Evolutionary conservation across 2,329 filamentous ascomycete species (phyloP).

Genomic region (Sarocladium brachiariae): DNA sequence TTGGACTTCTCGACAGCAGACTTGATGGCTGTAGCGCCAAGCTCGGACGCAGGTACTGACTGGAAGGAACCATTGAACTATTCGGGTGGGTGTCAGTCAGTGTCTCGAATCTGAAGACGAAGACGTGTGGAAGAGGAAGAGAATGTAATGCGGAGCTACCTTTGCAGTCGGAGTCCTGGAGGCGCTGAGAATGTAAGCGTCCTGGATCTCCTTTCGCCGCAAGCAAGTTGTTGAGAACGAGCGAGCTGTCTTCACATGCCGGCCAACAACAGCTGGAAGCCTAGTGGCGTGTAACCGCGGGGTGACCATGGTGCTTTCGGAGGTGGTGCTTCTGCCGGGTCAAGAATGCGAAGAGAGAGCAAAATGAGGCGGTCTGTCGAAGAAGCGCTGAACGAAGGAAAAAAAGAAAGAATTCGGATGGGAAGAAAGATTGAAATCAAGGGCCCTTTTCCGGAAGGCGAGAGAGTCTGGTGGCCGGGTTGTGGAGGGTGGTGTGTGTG

Average conservation of each 20-base stretch:
- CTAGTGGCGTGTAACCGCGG: slow-evolving; percentile 28
- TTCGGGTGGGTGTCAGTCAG: background rate
- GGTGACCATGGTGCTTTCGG: slow-evolving; percentile 21
- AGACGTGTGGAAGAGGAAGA: no score
- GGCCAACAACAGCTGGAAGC: slow-evolving; percentile 27
- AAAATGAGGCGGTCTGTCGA: no score
- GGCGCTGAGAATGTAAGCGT: slow-evolving; percentile 90
- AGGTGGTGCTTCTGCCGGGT: no score
- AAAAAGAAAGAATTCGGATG: slow-evolving; percentile 4
- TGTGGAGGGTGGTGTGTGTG: slow-evolving; percentile 3
- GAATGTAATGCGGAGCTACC: slow-evolving; percentile 37
- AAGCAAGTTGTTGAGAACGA: slow-evolving; percentile 38
- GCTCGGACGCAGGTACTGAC: slow-evolving; percentile 74
- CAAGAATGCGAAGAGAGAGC: no score
- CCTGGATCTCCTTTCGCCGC: slow-evolving; percentile 64
- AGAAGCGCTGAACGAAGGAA: no score
- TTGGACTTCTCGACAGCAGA: slow-evolving; percentile 81
- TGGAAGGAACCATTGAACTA: slow-evolving; percentile 93
- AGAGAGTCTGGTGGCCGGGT: background rate
- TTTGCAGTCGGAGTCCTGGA: slow-evolving; percentile 85
- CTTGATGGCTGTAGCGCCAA: slow-evolving; percentile 88
- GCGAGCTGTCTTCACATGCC: slow-evolving; percentile 34
- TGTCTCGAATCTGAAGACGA: no score
- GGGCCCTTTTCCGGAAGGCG: background rate
- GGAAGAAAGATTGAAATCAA: slow-evolving; percentile 10